These are phyloP conservation scores for Sabuloglossum arenarium DNA, from an alignment of 495 filamentous ascomycete genomes.

Conservation along the genomic window DNA sequence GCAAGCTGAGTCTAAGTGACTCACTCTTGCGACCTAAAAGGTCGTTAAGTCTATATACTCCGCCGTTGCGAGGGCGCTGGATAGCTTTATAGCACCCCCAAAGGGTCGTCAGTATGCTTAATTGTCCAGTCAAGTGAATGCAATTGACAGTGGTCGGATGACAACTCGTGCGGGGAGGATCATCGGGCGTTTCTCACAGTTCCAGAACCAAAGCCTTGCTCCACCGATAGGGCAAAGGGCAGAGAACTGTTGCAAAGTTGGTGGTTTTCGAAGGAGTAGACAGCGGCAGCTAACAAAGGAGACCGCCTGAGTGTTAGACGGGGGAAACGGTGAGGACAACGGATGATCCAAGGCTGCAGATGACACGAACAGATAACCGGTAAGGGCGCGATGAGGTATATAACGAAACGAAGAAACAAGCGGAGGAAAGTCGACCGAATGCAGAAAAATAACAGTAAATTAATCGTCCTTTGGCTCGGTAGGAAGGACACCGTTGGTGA, in stretches of 20 bases:
- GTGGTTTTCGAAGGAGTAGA: neutral
- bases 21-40: neutral
- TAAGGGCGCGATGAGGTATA: constrained; percentile 1
- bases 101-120: neutral
- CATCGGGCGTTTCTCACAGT: neutral
- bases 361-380: neutral
- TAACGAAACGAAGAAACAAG: neutral
- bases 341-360: neutral
- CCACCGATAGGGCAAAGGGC: neutral
- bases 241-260: neutral
- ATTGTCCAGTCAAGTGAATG: neutral
- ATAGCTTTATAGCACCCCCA: neutral
- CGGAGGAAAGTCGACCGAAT: neutral
- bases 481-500: neutral
- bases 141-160: neutral
- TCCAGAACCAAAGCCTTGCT: neutral
- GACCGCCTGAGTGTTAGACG: neutral
- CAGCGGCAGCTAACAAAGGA: neutral
- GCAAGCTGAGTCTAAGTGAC: neutral
- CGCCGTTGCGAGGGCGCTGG: neutral
- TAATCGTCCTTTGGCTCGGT: neutral
- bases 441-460: neutral
- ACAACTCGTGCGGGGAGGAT: neutral
- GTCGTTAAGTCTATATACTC: neutral
- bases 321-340: neutral